Base-by-base conservation (phyloP, 345 rosid species). In the Erysimum cheiranthoides region DNA sequence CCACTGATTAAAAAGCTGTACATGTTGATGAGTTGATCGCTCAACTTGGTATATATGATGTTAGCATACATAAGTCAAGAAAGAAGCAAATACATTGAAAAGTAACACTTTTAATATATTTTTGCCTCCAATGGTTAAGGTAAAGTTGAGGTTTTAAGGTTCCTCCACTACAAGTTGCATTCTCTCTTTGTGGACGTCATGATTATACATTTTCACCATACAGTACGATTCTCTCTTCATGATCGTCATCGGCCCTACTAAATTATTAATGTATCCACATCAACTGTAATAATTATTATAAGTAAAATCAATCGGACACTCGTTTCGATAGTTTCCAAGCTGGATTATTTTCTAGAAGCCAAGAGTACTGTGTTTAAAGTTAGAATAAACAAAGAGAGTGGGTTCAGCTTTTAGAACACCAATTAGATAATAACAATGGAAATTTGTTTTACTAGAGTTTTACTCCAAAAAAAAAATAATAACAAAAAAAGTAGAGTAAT, bases 111-210 rank as follows among this genome's bases (percentile, higher is more conserved):
- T 32, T 21, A 69, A 31, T 53, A 49, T 18, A 49, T 1, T 10
- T 43, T 43, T 27, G 46, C 68, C 46, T 76, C 80, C 72, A 74
- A 56, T 56, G 65, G 50, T 66, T 68, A 18, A 49, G 70, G 65
- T 34, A 62, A 61, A 76, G 75, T 45, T 2, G n/a, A 53, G 21
- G 46, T 60, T 66, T 66, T 68, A 75, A 60, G 54, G 49, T 65
- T n/a, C 34, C 35, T 5, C 38, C 11, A 31, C 42, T 75, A 59
- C 79, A 75, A 68, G 74, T 75, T 61, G 79, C 57, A 68, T 31
- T 61, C 6, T 39, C 10, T 56, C 60, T 66, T 47, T 59, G 61
- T 67, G 68, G 53, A 66, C 61, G 66, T 59, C 61, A 66, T 74
- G 67, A 74, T 47, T 46, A 9, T 38, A 17, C 8, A 21, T 59